Conservation (phyloP, 2,329 filamentous ascomycete species). For the Fusarium sp. region DNA sequence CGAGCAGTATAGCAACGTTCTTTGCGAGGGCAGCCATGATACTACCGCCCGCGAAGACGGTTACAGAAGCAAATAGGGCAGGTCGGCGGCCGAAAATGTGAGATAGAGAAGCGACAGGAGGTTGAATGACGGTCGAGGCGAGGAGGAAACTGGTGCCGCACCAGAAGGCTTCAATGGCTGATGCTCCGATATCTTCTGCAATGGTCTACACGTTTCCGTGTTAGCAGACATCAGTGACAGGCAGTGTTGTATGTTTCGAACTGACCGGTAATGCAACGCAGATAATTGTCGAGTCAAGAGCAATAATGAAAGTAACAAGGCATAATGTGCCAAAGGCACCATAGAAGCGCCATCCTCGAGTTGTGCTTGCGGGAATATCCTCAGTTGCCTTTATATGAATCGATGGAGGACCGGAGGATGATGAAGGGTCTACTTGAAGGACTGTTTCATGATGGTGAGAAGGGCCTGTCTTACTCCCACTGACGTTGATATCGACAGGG, state of each 20-base stretch:
- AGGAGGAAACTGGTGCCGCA: conserved; percentile 46
- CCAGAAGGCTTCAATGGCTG: conserved; percentile 46
- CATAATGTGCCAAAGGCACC: conserved; percentile 45
- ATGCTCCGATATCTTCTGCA: conserved; percentile 42
- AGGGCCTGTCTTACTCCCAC: neutral
- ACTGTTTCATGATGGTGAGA: neutral
- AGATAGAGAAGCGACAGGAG: conserved; percentile 44
- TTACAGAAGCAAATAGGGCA: conserved; percentile 36
- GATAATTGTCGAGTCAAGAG: conserved; percentile 46
- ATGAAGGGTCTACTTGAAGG: too few relatives aligned
- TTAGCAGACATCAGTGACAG: neutral
- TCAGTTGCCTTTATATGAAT: neutral
- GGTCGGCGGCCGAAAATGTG: conserved; percentile 44
- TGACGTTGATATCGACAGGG: neutral
- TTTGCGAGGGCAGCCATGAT: conserved; percentile 43
- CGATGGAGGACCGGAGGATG: neutral
- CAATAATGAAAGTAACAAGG: conserved; percentile 44
- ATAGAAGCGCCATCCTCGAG: conserved; percentile 40
- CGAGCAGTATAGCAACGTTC: conserved; percentile 53
- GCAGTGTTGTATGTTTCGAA: too few relatives aligned
- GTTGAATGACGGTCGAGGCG: conserved; percentile 44
- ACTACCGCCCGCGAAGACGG: conserved; percentile 38
- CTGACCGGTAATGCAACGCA: conserved; percentile 43
- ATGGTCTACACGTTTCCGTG: conserved; percentile 30
- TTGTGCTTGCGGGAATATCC: neutral